phyloP scores from a whole-genome alignment of 2,329 filamentous ascomycete genomes.

The Colletotrichum eleusines region DNA sequence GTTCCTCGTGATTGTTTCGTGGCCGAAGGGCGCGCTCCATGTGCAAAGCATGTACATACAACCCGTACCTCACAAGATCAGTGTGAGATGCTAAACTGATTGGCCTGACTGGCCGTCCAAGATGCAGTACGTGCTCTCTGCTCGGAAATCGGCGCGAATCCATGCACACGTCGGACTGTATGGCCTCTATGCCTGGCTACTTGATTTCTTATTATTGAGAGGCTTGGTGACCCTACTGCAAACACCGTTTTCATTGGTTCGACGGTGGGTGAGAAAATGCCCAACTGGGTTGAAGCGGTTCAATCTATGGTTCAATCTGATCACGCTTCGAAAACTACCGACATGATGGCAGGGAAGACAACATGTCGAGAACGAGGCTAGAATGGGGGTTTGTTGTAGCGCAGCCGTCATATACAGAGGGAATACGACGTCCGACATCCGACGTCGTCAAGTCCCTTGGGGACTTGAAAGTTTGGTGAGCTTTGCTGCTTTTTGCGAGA shows the following conservation, averaged over 20 bases:
- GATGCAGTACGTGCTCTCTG: too few species aligned
- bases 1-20: background rate
- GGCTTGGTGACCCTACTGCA: background rate
- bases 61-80: too few species aligned
- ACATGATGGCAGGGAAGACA: background rate
- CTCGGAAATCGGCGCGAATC: too few species aligned
- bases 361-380: background rate
- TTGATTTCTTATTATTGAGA: background rate
- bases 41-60: too few species aligned
- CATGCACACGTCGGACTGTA: background rate
- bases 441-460: background rate
- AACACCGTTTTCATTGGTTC: background rate
- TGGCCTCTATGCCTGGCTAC: too few species aligned
- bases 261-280: background rate
- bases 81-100: too few species aligned
- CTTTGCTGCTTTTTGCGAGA: conserved; percentile 7
- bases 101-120: too few species aligned
- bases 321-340: background rate
- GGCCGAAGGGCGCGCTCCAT: too few species aligned
- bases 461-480: background rate
- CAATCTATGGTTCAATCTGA: background rate
- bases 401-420: background rate
- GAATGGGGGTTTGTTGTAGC: background rate
- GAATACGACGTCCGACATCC: background rate
- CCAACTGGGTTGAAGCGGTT: background rate